phyloP scores from a whole-genome alignment of 257 asterid species.

The Capsicum pubescens region DNA sequence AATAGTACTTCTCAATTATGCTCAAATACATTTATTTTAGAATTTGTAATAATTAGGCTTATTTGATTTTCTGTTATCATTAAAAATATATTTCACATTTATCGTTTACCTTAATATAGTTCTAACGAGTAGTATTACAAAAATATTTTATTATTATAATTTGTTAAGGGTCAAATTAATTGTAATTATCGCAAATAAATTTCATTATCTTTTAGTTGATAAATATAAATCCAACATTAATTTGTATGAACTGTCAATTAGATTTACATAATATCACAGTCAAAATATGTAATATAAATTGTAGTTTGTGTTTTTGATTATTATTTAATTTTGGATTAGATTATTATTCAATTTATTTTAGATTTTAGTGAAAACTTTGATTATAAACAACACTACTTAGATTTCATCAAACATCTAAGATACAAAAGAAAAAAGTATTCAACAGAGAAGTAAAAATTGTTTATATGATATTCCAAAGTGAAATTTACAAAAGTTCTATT shows the following conservation, averaged over 20 bases:
- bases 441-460: neutral
- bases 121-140: no score
- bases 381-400: neutral
- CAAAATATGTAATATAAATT: neutral
- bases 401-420: no score
- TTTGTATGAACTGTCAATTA: neutral
- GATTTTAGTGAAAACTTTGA: neutral
- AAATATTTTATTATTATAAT: no score
- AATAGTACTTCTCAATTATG: no score
- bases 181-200: neutral
- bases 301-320: neutral
- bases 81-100: no score
- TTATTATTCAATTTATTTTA: neutral
- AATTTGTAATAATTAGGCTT: no score
- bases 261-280: neutral
- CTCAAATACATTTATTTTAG: no score
- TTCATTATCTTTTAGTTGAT: neutral
- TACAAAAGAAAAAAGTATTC: no score
- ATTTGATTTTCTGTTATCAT: no score
- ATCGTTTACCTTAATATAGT: no score
- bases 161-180: neutral
- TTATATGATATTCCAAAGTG: neutral
- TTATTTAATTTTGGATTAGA: neutral
- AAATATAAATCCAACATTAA: neutral
- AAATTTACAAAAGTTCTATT: neutral